Base-by-base conservation (phyloP, 768 basidiomycete genomes). In the Dioszegia aurantiaca region DNA sequence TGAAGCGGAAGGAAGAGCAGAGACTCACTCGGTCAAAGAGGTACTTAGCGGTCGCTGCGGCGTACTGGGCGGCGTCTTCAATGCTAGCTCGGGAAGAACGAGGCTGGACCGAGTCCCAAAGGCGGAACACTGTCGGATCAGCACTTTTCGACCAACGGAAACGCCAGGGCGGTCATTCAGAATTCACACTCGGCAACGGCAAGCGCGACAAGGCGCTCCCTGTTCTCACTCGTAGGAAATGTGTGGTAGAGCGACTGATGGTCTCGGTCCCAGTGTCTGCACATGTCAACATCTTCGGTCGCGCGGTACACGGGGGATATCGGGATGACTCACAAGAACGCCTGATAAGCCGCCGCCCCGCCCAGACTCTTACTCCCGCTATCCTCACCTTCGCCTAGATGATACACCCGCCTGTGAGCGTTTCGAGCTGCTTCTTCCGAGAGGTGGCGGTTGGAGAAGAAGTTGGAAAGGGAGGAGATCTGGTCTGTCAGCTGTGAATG, bases 341-440 rank as follows among this genome's bases (percentile, higher is more conserved):
- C 72, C 51, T 76, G 69, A 55, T 74, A 74, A 4, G 71, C 73
- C 2, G 75, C 75, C 4, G 75, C 75, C 0, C 75, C 73, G 4
- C 75, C 75, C 5, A 76, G 46, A 0, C 62, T 67, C 55, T 68
- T 70, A 19, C 65, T 68, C 2, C 65, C 63, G 17, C 66, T 63
- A 56, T 73, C 71, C 23, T 58, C 65, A 4, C 68, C 69, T 33
- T 73, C 69, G 39, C 48, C 47, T 19, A 47, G 41, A 44, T 64
- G 61, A 44, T 76, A 76, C 14, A 76, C 63, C 19, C 68, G 61
- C 21, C 66, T 46, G 55, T 76, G 75, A 23, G 71, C 66, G 26
- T 70, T 65, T 24, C 67, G 39, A n/a, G 75, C 72, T 26, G 68
- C 58, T 27, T 67, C 61, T 45, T 70, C 66, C 12, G 69, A 68